These are phyloP conservation scores for Kappamyces sp. DNA, from an alignment of 192 early-diverging fungal genomes.

Conservation along the genomic window DNA sequence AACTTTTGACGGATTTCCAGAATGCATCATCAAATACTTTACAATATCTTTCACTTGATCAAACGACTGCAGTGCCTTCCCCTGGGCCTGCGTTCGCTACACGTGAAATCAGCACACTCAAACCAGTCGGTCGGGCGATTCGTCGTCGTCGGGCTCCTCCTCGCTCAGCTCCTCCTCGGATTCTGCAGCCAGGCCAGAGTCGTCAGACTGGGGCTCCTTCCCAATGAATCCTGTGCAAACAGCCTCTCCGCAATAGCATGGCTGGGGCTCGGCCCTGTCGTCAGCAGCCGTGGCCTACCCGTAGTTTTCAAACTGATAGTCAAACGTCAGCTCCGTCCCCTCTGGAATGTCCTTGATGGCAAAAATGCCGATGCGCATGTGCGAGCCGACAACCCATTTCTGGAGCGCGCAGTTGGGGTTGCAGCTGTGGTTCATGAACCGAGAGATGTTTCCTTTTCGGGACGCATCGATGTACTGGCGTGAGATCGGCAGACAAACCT, in stretches of 20 bases:
- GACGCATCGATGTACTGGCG: slow-evolving; percentile 88
- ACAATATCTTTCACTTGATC: slow-evolving; percentile 72
- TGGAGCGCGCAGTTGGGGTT: slow-evolving; percentile 89
- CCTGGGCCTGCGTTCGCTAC: slow-evolving; percentile 45
- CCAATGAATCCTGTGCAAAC: slow-evolving; percentile 91
- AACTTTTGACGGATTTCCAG: slow-evolving; percentile 47
- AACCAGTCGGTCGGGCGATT: slow-evolving; percentile 47
- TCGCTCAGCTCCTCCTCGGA: slow-evolving; percentile 1
- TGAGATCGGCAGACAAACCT: slow-evolving; percentile 40
- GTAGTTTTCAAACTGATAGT: slow-evolving; percentile 96
- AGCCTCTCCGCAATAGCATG: slow-evolving; percentile 84
- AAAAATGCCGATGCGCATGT: slow-evolving; percentile 94
- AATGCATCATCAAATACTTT: slow-evolving; percentile 63
- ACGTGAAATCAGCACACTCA: slow-evolving; percentile 51
- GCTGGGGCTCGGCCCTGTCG: slow-evolving; percentile 74
- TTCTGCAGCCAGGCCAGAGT: not conserved
- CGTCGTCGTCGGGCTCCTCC: slow-evolving; percentile 29
- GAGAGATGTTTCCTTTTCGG: slow-evolving; percentile 81
- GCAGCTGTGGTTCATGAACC: slow-evolving; percentile 99
- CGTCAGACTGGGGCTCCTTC: slow-evolving; percentile 5
- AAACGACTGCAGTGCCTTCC: slow-evolving; percentile 52
- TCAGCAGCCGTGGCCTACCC: slow-evolving; percentile 46
- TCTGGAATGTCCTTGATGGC: slow-evolving; percentile 65
- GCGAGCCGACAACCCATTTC: slow-evolving; percentile 93
- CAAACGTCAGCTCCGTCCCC: slow-evolving; percentile 92